Evolutionary conservation across 768 basidiomycete species (phyloP), one percentile per base, ranked within the genome.

Genomic region (Pleurotus platypus): DNA sequence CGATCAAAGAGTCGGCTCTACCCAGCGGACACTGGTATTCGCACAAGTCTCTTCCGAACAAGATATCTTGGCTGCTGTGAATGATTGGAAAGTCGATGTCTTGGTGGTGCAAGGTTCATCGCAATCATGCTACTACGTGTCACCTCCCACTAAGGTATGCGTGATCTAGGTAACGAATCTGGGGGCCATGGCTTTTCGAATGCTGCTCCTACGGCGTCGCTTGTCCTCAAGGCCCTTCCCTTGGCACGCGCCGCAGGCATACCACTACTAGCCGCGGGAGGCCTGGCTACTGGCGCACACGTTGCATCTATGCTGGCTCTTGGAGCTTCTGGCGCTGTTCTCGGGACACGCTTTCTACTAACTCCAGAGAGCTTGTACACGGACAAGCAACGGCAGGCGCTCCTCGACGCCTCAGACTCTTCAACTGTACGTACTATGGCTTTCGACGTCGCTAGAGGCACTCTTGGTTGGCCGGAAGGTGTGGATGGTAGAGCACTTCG

Each of bases 341-440:
- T 86, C 18, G 92, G 92, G 53, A 93, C 92, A 0, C 86, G 89
- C 5, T 90, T 92, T 64, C 70, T 89, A 48, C 73, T 87, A 58
- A 81, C 88, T 1, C 76, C 79, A 3, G 89, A 92, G 71, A 79
- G 85, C 60, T 68, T 79, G 9, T 89, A 86, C 69, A 74, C 74
- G 24, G 74, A 78, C 43, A 63, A 63, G 1, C 85, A 88, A 62
- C 83, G 83, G 60, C 69, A 72, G 35, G 78, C 81, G 0, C 73
- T 90, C 38, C 60, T 82, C 8, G 66, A 61, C 16, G 84, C 84
- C 38, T 68, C 69, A 24, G 76, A 77, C 2, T 70, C 68, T 6
- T 61, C 66, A 49, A 81, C 86, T 3, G 75, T 82, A 27, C 77
- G 86, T 57, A 84, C 80, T 9, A 78, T 80, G 80, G 82, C 82